A percentile compares a stretch with the other conserved stretches of the same genome.
Conservation (phyloP, 371 early-diverging fungal genomes). For the Mucor saturninus region DNA sequence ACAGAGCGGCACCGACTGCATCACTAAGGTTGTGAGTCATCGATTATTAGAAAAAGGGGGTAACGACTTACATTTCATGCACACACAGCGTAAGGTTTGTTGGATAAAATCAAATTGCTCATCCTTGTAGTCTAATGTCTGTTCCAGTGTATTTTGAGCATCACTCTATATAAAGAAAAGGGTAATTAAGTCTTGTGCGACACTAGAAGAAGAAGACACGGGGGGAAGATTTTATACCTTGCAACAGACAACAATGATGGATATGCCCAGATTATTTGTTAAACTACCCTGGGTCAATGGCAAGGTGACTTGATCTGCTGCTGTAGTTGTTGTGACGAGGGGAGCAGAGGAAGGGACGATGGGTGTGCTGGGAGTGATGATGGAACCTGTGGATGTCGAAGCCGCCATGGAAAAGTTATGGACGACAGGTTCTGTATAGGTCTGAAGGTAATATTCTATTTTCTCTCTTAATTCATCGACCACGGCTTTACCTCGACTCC, state of each 20-base stretch:
- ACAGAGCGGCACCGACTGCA: slow-evolving; percentile 88
- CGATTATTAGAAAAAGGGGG: too few species aligned
- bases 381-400: slow-evolving; percentile 44
- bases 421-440: slow-evolving; percentile 56
- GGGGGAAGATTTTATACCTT: slow-evolving; percentile 63
- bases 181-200: not conserved
- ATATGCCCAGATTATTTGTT: slow-evolving; percentile 86
- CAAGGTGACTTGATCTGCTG: slow-evolving; percentile 66
- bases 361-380: slow-evolving; percentile 17
- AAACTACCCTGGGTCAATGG: slow-evolving; percentile 85
- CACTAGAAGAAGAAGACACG: not conserved
- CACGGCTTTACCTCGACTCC: slow-evolving; percentile 71
- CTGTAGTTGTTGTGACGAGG: slow-evolving; percentile 51
- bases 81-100: slow-evolving; percentile 87
- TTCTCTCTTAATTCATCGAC: slow-evolving; percentile 78
- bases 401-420: slow-evolving; percentile 39
- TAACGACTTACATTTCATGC: slow-evolving; percentile 91
- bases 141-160: slow-evolving; percentile 74
- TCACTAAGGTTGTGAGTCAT: too few species aligned
- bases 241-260: slow-evolving; percentile 86
- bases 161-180: slow-evolving; percentile 68
- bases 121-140: slow-evolving; percentile 86
- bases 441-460: slow-evolving; percentile 67
- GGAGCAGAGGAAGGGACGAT: slow-evolving; percentile 32
- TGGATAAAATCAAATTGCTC: slow-evolving; percentile 96